A percentile compares a stretch with the other conserved stretches of the same genome.
Evolutionary conservation across 2,329 filamentous ascomycete species (phyloP).

Genomic region (Lachnellula occidentalis): DNA sequence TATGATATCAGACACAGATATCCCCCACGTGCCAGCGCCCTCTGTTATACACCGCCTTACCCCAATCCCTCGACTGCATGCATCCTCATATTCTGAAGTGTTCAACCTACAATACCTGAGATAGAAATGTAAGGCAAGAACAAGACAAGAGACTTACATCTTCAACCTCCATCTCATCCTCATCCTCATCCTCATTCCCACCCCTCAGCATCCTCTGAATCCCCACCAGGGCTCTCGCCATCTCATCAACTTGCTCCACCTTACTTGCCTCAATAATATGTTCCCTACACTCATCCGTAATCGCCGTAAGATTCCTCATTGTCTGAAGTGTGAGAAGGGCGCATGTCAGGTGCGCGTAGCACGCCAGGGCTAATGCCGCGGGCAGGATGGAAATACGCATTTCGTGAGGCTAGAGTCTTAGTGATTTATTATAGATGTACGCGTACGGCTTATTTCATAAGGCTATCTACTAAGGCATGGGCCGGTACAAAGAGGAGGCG

Average conservation of each 20-base stretch:
- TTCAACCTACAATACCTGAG: not conserved
- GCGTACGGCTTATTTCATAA: no score
- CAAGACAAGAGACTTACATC: constrained; percentile 18
- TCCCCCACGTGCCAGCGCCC: not conserved
- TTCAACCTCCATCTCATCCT: constrained; percentile 19
- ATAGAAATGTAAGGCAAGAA: constrained; percentile 5
- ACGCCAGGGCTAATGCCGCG: not conserved
- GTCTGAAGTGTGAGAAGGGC: constrained; percentile 19
- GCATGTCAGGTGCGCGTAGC: not conserved
- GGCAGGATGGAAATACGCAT: not conserved
- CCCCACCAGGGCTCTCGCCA: not conserved
- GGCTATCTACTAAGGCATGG: no score
- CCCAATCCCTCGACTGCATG: not conserved
- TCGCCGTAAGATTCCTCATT: constrained; percentile 17
- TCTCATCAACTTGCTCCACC: not conserved
- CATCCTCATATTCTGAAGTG: not conserved
- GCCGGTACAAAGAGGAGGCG: no score
- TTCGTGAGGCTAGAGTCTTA: no score
- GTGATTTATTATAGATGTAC: no score
- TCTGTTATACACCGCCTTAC: not conserved
- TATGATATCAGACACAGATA: not conserved
- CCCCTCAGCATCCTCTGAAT: not conserved
- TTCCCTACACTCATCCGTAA: constrained; percentile 13
- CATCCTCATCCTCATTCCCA: constrained; percentile 7
- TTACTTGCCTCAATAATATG: constrained; percentile 1